These are phyloP conservation scores for Pseudozyma hubeiensis DNA, from an alignment of 1,284 basidiomycete genomes.

Conservation along the genomic window DNA sequence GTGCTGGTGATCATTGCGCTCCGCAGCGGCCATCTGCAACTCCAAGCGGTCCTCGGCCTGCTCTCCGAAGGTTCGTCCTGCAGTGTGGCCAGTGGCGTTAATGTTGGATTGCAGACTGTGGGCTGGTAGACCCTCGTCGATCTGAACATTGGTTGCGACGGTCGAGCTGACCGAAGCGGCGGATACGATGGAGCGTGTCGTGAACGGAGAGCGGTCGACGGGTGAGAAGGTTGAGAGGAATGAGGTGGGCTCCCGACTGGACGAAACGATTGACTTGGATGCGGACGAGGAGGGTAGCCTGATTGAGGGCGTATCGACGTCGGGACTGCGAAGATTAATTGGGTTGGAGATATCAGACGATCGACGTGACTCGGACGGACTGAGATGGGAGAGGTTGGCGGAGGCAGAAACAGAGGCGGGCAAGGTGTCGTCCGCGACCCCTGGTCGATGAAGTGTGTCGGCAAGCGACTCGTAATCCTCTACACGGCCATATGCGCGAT, in stretches of 20 bases:
- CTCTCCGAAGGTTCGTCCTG: conserved; percentile 20
- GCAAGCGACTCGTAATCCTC: conserved; percentile 29
- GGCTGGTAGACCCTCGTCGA: conserved; percentile 33
- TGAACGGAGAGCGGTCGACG: conserved; percentile 21
- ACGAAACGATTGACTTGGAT: conserved; percentile 15
- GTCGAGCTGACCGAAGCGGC: conserved; percentile 31
- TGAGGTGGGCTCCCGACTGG: conserved; percentile 29
- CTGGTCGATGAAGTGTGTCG: not conserved
- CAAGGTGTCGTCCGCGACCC: conserved; percentile 10
- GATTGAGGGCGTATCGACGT: conserved; percentile 25
- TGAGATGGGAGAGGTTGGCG: conserved; percentile 23
- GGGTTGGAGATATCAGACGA: conserved; percentile 24
- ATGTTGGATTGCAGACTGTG: conserved; percentile 33
- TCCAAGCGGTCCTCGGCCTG: conserved; percentile 43
- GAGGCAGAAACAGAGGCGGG: conserved; percentile 31
- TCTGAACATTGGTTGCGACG: conserved; percentile 37
- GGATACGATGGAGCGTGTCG: conserved; percentile 36
- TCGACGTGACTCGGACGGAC: conserved; percentile 18
- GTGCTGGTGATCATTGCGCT: conserved; percentile 50
- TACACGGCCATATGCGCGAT: conserved; percentile 29
- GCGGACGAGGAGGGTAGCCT: conserved; percentile 15
- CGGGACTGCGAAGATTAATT: conserved; percentile 31
- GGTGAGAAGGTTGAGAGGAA: conserved; percentile 18
- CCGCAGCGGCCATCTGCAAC: conserved; percentile 43
- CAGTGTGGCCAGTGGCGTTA: conserved; percentile 35